Evolutionary conservation across 345 rosid species (phyloP), one percentile per base, ranked within the genome.

Genomic region (Murraya koenigii): DNA sequence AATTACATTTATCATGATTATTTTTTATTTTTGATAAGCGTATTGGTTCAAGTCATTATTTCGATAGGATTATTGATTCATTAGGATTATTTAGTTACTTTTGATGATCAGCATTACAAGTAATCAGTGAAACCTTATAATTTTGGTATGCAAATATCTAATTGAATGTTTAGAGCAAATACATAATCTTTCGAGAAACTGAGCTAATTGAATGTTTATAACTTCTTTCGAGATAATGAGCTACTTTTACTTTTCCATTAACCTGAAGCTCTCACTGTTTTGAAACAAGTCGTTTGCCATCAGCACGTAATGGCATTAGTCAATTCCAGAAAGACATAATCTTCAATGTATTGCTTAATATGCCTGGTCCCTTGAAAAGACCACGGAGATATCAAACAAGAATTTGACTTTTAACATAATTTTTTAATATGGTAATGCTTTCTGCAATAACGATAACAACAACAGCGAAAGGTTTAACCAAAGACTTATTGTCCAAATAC

Each of bases 401-500:
- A 66, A 28, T n/a, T 66, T 67, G 58, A 56, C 8, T 23, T 23
- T 26, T 1, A 66, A 56, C 36, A 25, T 8, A 35, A 56, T 5
- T 33, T 33, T 35, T 25, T 26, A 23, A 67, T 25, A 38, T 8
- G 10, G 63, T 17, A 49, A 15, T n/a, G 41, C 39, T 26, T 75
- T 32, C 78, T 52, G 77, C 65, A 49, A 75, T 41, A 19, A 38
- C 78, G 65, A 72, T 35, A n/a, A 47, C 79, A 69, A 72, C 35
- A 71, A 52, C 6, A 65, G 35, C 75, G 38, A 81, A 63, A 61
- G 54, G 72, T 67, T 36, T 71, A 78, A 19, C 63, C 26, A 14
- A 55, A 71, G 8, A 58, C 47, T 79, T 83, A 80, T 79, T 74
- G 62, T 68, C 67, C 36, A 59, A 71, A 39, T 71, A 85, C 87